Conservation (phyloP, 1,284 basidiomycete genomes). For the Malassezia dermatis region DNA sequence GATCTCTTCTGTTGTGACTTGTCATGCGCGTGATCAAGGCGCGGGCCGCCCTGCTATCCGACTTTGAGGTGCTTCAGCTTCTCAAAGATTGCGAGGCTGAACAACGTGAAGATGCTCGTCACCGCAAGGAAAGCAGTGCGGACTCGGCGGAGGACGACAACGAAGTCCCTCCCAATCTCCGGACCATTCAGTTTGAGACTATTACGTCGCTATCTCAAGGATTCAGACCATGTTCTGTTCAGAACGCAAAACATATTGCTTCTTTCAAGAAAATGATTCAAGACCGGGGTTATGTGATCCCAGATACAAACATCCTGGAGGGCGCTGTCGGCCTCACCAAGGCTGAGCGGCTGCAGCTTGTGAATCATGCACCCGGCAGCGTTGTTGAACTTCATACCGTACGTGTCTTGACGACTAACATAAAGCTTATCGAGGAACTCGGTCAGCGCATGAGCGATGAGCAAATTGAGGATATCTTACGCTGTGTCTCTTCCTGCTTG, state of each 20-base stretch:
- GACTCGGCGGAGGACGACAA: slow-evolving; percentile 19
- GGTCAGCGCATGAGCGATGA: slow-evolving; percentile 15
- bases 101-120: slow-evolving; percentile 58
- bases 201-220: slow-evolving; percentile 69
- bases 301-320: slow-evolving; percentile 22
- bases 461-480: slow-evolving; percentile 14
- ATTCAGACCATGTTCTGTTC: slow-evolving; percentile 60
- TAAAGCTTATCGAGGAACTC: slow-evolving; percentile 60
- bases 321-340: slow-evolving; percentile 63
- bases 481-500: slow-evolving; percentile 7
- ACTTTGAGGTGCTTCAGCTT: slow-evolving; percentile 71
- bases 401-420: slow-evolving; percentile 53
- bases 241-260: slow-evolving; percentile 60
- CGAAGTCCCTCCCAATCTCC: slow-evolving; percentile 58
- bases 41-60: slow-evolving; percentile 68
- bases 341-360: slow-evolving; percentile 77
- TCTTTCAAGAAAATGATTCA: slow-evolving; percentile 59
- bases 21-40: slow-evolving; percentile 62
- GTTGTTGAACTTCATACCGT: slow-evolving; percentile 82
- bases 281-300: slow-evolving; percentile 20
- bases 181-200: slow-evolving; percentile 78
- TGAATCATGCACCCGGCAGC: slow-evolving; percentile 71
- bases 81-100: slow-evolving; percentile 67
- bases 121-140: slow-evolving; percentile 2
- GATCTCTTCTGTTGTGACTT: background rate